Evolutionary conservation across 345 rosid species (phyloP).

Genomic region (Orychophragmus violaceus): DNA sequence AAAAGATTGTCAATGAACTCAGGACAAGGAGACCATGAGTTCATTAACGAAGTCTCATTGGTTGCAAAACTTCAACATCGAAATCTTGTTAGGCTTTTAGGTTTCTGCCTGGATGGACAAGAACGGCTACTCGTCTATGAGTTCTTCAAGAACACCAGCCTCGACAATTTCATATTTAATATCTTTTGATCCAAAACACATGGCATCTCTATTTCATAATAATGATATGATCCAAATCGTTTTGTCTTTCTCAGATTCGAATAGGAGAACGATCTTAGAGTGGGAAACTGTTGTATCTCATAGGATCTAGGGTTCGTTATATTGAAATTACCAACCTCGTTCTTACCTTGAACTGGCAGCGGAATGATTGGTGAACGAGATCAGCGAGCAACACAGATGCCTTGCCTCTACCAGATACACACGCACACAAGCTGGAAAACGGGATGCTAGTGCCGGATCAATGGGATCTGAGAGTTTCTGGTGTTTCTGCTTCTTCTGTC

Average conservation of each 20-base stretch:
- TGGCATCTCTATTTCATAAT: not conserved
- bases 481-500: too few relatives aligned
- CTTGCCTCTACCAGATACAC: too few relatives aligned
- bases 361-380: too few relatives aligned
- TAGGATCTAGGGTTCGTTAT: too few relatives aligned
- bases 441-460: too few relatives aligned
- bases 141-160: slow-evolving; percentile 38
- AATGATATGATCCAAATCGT: not conserved
- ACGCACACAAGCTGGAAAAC: too few relatives aligned
- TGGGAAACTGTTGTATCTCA: too few relatives aligned
- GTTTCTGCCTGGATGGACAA: slow-evolving; percentile 32
- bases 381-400: too few relatives aligned
- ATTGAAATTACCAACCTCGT: too few relatives aligned
- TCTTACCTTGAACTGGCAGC: too few relatives aligned
- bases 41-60: slow-evolving; percentile 37
- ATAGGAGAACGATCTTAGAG: not conserved
- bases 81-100: slow-evolving; percentile 36
- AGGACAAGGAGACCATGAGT: slow-evolving; percentile 36
- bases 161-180: slow-evolving; percentile 35
- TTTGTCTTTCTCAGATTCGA: slow-evolving; percentile 1
- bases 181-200: not conserved
- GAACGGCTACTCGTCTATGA: slow-evolving; percentile 42
- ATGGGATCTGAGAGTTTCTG: too few relatives aligned
- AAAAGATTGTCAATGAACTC: slow-evolving; percentile 40
- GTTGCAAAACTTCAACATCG: slow-evolving; percentile 51